Conservation (phyloP, 1,284 basidiomycete genomes). For the Lignosus rhinocerotis region DNA sequence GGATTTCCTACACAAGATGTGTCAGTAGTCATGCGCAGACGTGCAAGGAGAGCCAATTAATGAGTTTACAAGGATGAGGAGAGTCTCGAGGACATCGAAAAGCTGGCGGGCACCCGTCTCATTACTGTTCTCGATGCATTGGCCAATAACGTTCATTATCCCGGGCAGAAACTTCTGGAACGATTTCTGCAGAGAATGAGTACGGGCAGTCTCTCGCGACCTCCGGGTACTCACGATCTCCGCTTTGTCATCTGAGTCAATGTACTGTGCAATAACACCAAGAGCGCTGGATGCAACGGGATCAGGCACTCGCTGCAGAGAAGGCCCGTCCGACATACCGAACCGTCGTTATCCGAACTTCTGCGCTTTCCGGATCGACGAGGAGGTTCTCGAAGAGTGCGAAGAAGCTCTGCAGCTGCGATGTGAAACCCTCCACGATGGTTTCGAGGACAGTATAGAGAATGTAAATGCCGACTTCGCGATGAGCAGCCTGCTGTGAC, state of each 20-base stretch:
- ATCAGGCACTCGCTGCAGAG: conserved; percentile 10
- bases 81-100: conserved; percentile 95
- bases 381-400: conserved; percentile 82
- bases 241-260: conserved; percentile 85
- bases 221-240: conserved; percentile 69
- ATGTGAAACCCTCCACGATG: conserved; percentile 86
- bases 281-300: conserved; percentile 59
- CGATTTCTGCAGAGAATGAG: conserved; percentile 55
- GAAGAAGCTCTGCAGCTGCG: conserved; percentile 80
- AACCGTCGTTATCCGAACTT: conserved; percentile 91
- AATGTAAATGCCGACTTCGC: conserved; percentile 92
- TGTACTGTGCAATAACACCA: conserved; percentile 92
- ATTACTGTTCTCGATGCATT: conserved; percentile 82
- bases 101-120: conserved; percentile 85
- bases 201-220: background rate
- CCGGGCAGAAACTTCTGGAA: conserved; percentile 90
- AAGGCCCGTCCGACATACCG: conserved; percentile 43
- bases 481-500: conserved; percentile 71
- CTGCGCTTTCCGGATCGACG: conserved; percentile 84
- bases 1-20: conserved; percentile 71
- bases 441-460: conserved; percentile 92
- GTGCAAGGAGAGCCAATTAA: background rate
- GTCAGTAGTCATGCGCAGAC: background rate
- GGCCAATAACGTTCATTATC: conserved; percentile 90
- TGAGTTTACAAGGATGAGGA: conserved; percentile 79